phyloP scores from a whole-genome alignment of 768 basidiomycete genomes.

The Tulasnella sp. region DNA sequence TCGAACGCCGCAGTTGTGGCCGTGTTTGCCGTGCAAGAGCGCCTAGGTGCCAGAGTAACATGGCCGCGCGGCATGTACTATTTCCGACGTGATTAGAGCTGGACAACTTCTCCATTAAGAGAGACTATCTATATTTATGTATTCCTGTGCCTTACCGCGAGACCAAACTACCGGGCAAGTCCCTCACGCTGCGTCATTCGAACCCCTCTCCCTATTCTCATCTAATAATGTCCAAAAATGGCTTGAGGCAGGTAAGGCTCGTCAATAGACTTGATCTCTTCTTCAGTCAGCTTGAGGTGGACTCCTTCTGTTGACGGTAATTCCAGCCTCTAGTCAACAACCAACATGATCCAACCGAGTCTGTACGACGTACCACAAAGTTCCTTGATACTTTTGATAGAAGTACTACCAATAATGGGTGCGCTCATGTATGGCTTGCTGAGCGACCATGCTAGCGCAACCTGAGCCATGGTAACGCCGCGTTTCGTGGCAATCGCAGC shows the following conservation, averaged over 20 bases:
- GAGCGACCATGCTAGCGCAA: constrained; percentile 50
- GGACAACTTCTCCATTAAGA: too few species aligned
- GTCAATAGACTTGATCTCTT: constrained; percentile 16
- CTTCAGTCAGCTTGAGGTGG: constrained; percentile 1
- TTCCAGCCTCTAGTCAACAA: not conserved
- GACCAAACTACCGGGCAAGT: too few species aligned
- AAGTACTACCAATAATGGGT: constrained; percentile 57
- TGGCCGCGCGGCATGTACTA: too few species aligned
- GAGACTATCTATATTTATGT: too few species aligned
- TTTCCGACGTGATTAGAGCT: too few species aligned
- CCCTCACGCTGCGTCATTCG: too few species aligned
- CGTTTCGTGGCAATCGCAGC: not conserved
- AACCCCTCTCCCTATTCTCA: too few species aligned
- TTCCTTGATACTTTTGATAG: constrained; percentile 50
- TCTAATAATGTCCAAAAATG: not conserved
- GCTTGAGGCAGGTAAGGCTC: not conserved
- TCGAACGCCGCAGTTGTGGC: too few species aligned
- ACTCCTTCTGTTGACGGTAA: not conserved
- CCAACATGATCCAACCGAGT: not conserved
- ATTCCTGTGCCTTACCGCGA: too few species aligned
- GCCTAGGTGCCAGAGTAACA: too few species aligned
- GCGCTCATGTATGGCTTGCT: constrained; percentile 43
- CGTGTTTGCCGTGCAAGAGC: too few species aligned
- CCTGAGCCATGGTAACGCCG: constrained; percentile 24
- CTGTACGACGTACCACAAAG: constrained; percentile 44